phyloP scores from a whole-genome alignment of 2,329 filamentous ascomycete species.

The Magnaporthiopsis poae region DNA sequence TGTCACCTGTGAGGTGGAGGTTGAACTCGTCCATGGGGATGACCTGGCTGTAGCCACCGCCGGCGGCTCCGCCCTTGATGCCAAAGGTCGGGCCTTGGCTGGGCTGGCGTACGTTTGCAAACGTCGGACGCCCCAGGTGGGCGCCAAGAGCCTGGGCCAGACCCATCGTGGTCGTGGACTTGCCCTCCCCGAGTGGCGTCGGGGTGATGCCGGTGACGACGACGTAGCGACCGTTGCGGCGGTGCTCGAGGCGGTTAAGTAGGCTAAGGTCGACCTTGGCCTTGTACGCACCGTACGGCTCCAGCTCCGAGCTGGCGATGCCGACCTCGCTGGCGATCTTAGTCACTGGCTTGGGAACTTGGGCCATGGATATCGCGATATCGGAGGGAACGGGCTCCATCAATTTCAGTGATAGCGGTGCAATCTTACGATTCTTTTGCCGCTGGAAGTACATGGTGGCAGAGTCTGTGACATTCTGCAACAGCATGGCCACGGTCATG shows the following conservation, averaged over 20 bases:
- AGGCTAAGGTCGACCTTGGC: constrained; percentile 83
- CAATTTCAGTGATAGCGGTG: constrained; percentile 74
- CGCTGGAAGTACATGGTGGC: constrained; percentile 72
- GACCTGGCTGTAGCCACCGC: constrained; percentile 95
- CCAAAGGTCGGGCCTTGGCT: constrained; percentile 97
- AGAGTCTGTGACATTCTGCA: constrained; percentile 88
- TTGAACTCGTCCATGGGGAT: constrained; percentile 99
- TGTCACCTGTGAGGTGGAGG: constrained; percentile 91
- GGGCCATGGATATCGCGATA: constrained; percentile 79
- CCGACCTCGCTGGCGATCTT: constrained; percentile 76
- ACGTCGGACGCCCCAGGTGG: constrained; percentile 76
- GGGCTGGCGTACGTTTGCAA: constrained; percentile 93
- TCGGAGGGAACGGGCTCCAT: constrained; percentile 82
- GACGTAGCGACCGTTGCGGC: constrained; percentile 80
- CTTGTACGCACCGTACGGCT: constrained; percentile 91
- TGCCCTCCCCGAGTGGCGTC: constrained; percentile 91
- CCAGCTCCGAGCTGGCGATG: constrained; percentile 77
- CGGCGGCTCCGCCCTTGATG: constrained; percentile 95
- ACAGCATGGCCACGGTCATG: constrained; percentile 97
- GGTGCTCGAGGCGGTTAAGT: constrained; percentile 74
- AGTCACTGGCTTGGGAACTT: constrained; percentile 86
- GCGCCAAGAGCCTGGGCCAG: constrained; percentile 85
- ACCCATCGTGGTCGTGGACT: constrained; percentile 95
- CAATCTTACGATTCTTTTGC: constrained; percentile 69
- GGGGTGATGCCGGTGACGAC: constrained; percentile 93